phyloP scores from a whole-genome alignment of 2,329 filamentous ascomycete species.

The Nothopassalora personata region DNA sequence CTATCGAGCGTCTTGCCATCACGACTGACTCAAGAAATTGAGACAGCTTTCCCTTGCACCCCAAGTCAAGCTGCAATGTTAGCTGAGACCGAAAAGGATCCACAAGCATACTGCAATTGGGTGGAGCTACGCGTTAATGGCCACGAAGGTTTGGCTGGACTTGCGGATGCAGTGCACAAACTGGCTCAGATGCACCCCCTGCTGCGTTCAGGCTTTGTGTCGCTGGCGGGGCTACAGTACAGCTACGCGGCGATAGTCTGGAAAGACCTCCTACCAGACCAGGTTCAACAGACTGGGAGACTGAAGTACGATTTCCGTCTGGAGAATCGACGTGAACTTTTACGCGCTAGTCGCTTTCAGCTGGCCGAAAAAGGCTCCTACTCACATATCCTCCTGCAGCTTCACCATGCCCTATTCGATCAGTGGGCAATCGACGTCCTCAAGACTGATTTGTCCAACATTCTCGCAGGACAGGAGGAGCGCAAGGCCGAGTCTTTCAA shows the following conservation, averaged over 20 bases:
- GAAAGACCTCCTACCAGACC: conserved; percentile 38
- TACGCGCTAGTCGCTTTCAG: conserved; percentile 61
- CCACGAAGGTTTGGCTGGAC: background rate
- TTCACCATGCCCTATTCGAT: conserved; percentile 85
- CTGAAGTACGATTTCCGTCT: conserved; percentile 19
- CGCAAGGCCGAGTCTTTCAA: conserved; percentile 54
- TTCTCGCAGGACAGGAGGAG: conserved; percentile 40
- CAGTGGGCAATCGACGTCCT: conserved; percentile 82
- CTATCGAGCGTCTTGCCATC: conserved; percentile 3
- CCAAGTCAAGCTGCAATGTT: conserved; percentile 76
- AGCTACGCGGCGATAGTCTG: conserved; percentile 62
- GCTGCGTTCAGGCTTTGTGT: conserved; percentile 67
- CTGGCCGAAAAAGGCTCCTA: conserved; percentile 35
- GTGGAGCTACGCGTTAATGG: conserved; percentile 57
- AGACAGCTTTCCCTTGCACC: conserved; percentile 57
- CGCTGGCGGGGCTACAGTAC: conserved; percentile 41
- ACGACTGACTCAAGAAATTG: conserved; percentile 15
- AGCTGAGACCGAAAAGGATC: conserved; percentile 59
- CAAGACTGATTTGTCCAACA: conserved; percentile 58
- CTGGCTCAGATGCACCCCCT: conserved; percentile 58
- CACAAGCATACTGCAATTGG: conserved; percentile 70
- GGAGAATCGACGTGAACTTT: conserved; percentile 33
- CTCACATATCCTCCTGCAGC: conserved; percentile 45
- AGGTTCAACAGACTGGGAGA: conserved; percentile 26
- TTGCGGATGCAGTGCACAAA: conserved; percentile 42